Base-by-base conservation (phyloP, 371 early-diverging fungal species). In the Syncephalastrum monosporum region DNA sequence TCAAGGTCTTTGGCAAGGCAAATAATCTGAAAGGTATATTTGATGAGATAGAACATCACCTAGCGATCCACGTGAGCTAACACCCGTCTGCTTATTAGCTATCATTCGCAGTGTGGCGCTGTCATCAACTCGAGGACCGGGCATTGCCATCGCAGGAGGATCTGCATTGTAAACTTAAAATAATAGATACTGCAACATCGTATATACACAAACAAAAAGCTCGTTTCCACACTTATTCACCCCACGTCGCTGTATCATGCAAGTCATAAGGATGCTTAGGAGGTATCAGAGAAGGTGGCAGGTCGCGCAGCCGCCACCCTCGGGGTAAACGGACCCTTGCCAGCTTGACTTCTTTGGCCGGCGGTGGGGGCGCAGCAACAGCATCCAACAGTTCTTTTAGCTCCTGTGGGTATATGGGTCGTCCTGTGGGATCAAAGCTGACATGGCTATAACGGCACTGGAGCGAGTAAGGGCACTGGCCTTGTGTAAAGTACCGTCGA, bases 101-200 rank as follows among this genome's bases (percentile, higher is more conserved):
- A 72, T 84, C 57, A 70, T 84, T 56, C 81, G 81, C 72, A 81
- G 82, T 47, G 80, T 84, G 14, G 76, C 77, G 27, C 67, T 86
- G 16, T 80, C 81, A 46, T 82, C 83, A 38, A 83, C 82, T 27
- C 81, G 81, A 60, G 83, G 83, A 51, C 87, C 87, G 44, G 84
- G 83, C 52, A 74, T 86, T 64, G 68, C 57, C 41, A 65, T 77
- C 57, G 58, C 66, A 54, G 63, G 66, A 56, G 76, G 73, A 23
- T 27, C 67, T 38, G 48, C 57, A 53, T 33, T 68, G 47, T 68
- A 64, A 55, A 59, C 38, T 33, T 25, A 33, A 23, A 33, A 23
- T 49, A 53, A n/a, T 48, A 51, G 38, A 33, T 33, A 23, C 53
- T 46, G n/a, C 25, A 17, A 23, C 29, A 21, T 55, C 24, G 46